These are phyloP conservation scores for Aspergillus campestris DNA, from an alignment of 495 filamentous ascomycete genomes.

Conservation along the genomic window DNA sequence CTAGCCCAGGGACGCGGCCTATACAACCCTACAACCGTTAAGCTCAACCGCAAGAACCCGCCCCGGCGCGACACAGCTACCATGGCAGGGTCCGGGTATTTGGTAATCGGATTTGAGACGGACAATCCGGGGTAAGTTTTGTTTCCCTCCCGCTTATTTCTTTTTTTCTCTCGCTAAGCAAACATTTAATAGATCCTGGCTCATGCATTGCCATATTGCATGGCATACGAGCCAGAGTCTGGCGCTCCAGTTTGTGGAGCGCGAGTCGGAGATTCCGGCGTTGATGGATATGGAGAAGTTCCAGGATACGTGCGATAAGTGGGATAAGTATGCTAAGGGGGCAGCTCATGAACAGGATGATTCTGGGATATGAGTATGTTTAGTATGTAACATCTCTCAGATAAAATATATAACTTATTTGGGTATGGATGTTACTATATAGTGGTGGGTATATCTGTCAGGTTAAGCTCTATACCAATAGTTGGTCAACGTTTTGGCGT, in stretches of 20 bases:
- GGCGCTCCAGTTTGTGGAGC: slow-evolving; percentile 30
- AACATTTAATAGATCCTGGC: slow-evolving; percentile 14
- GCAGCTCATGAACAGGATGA: slow-evolving; percentile 2
- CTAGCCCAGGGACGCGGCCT: not conserved
- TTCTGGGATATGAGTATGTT: slow-evolving; percentile 6
- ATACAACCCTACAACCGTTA: slow-evolving; percentile 35
- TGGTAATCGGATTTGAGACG: slow-evolving; percentile 51
- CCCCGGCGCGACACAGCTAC: slow-evolving; percentile 42
- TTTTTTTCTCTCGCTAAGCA: no score
- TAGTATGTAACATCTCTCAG: no score
- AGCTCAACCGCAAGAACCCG: slow-evolving; percentile 7
- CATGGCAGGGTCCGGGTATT: slow-evolving; percentile 31
- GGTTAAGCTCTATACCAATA: no score
- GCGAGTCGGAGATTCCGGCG: no score
- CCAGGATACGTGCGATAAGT: not conserved
- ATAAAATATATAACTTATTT: no score
- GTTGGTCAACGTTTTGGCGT: no score
- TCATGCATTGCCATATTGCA: slow-evolving; percentile 39
- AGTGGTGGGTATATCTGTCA: no score
- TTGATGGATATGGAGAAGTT: not conserved
- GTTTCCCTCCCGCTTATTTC: no score
- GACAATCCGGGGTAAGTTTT: slow-evolving; percentile 45
- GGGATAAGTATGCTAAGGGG: not conserved
- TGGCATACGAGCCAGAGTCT: slow-evolving; percentile 30
- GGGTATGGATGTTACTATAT: no score